These are phyloP conservation scores for Anaeramoeba flamelloides DNA, from an alignment of 78 protist genomes.

Conservation along the genomic window DNA sequence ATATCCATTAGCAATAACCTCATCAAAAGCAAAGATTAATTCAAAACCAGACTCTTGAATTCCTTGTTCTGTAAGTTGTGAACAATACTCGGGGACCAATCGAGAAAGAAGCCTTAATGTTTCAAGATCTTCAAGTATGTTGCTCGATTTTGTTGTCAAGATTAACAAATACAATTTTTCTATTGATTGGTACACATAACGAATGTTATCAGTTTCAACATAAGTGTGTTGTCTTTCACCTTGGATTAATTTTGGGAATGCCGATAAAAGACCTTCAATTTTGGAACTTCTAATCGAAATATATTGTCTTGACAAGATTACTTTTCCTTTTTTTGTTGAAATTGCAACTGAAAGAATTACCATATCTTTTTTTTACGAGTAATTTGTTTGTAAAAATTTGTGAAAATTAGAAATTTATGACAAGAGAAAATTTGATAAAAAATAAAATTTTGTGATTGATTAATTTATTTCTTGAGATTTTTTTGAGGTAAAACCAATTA, in stretches of 20 bases:
- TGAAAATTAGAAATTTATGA: too few relatives aligned
- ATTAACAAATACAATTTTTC: slow-evolving; percentile 62
- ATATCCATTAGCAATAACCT: slow-evolving; percentile 52
- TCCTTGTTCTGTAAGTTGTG: neutral
- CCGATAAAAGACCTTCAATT: slow-evolving; percentile 77
- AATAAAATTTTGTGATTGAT: too few relatives aligned
- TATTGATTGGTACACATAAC: slow-evolving; percentile 89
- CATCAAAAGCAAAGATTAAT: slow-evolving; percentile 76
- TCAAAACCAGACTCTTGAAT: slow-evolving; percentile 11
- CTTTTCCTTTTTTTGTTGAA: slow-evolving; percentile 43
- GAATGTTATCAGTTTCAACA: slow-evolving; percentile 67
- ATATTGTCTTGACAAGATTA: slow-evolving; percentile 71
- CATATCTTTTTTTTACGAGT: too few relatives aligned
- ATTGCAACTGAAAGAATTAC: slow-evolving; percentile 34
- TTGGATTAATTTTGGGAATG: slow-evolving; percentile 79
- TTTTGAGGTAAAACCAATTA: too few relatives aligned
- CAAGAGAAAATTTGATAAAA: too few relatives aligned
- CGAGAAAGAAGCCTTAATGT: slow-evolving; percentile 61
- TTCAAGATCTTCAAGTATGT: slow-evolving; percentile 82
- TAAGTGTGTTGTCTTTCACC: slow-evolving; percentile 74
- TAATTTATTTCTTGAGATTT: too few relatives aligned
- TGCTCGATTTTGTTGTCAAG: slow-evolving; percentile 67
- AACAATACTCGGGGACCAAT: slow-evolving; percentile 18
- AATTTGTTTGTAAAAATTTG: too few relatives aligned
- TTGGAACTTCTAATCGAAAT: slow-evolving; percentile 70